Percentiles rank a stretch among this genome's conserved stretches.
These are phyloP conservation scores for Ceratocystis lukuohia DNA, from an alignment of 2,329 filamentous ascomycete genomes.

Conservation along the genomic window DNA sequence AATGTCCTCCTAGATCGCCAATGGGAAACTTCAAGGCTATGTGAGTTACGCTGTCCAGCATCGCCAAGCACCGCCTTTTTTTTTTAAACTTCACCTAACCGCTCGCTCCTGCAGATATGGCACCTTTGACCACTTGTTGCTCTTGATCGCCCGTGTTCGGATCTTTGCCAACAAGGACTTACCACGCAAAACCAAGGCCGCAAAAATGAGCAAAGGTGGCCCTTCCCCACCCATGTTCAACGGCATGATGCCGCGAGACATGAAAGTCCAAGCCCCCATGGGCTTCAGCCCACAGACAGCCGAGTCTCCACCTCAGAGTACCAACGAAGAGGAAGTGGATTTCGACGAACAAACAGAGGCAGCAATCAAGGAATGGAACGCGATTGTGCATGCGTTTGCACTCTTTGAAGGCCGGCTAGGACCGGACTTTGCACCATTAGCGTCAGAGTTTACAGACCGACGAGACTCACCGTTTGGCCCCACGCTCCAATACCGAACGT, in stretches of 20 bases:
- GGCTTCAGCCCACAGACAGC: constrained; percentile 41
- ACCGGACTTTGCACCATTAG: constrained; percentile 61
- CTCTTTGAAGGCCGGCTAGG: constrained; percentile 53
- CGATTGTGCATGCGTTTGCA: constrained; percentile 57
- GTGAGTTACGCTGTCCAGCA: constrained; percentile 31
- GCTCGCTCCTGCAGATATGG: constrained; percentile 50
- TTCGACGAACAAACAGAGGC: constrained; percentile 50
- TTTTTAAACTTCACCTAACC: not conserved
- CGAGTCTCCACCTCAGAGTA: constrained; percentile 30
- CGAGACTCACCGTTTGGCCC: constrained; percentile 65
- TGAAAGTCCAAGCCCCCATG: constrained; percentile 37
- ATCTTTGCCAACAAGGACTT: constrained; percentile 69
- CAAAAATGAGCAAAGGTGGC: constrained; percentile 26
- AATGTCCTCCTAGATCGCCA: constrained; percentile 73
- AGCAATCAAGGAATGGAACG: constrained; percentile 68
- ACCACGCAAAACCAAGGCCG: constrained; percentile 58
- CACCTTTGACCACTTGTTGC: constrained; percentile 73
- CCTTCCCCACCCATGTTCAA: constrained; percentile 35
- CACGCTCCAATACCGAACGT: constrained; percentile 68
- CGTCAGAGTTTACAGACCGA: constrained; percentile 49
- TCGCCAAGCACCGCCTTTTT: not conserved
- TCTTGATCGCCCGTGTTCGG: constrained; percentile 66
- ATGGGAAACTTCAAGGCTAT: constrained; percentile 62
- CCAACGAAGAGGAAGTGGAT: constrained; percentile 39
- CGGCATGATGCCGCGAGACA: constrained; percentile 42